Base-by-base conservation (phyloP, 163 green algal species). In the Prototheca cutis region DNA sequence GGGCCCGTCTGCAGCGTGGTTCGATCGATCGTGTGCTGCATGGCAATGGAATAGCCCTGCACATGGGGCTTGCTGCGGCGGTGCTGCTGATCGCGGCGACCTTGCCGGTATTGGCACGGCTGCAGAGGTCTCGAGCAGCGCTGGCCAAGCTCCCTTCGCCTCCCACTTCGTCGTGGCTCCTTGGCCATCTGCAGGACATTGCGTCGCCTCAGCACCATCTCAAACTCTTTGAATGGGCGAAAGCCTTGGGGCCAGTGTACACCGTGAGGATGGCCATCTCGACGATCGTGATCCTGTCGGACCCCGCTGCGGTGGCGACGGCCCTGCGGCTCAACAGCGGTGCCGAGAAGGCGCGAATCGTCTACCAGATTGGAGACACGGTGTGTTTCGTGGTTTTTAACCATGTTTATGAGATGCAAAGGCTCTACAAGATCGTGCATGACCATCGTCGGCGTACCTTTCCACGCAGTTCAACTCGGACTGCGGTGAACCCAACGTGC, bases 401-500 rank as follows among this genome's bases (percentile, higher is more conserved):
- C 8, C 8, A 13, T 45, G 8, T 13, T 45, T 13, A 13, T 45
- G 36, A 21, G 10, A 13, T 45, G 36, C 36, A 45, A 13, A 13
- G 36, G 36, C 36, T 45, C 10, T 45, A 13, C 13, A 13, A 8
- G 10, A 45, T 13, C 13, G 36, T 13, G 10, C 8, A 45, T 8
- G 13, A 45, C 36, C 36, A 45, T 21, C 36, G 8, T 45, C 13
- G 10, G 10, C 36, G 13, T 21, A 21, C 10, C 36, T 13, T 8
- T 45, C 36, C 42, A 19, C 42, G 6, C 42, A 51, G 42, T 51
- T 51, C 17, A n/a, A 51, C 42, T 51, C 42, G 18, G 42, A 51
- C 10, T 31, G 48, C 24, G 48, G 48, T 4, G 24, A 54, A 7
- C 48, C 48, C 48, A 54, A 33, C 23, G 19, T 54, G 24, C 6